A percentile compares a stretch with the other conserved stretches of the same genome.
phyloP scores from a whole-genome alignment of 495 filamentous ascomycete species.

The Amniculicola lignicola region DNA sequence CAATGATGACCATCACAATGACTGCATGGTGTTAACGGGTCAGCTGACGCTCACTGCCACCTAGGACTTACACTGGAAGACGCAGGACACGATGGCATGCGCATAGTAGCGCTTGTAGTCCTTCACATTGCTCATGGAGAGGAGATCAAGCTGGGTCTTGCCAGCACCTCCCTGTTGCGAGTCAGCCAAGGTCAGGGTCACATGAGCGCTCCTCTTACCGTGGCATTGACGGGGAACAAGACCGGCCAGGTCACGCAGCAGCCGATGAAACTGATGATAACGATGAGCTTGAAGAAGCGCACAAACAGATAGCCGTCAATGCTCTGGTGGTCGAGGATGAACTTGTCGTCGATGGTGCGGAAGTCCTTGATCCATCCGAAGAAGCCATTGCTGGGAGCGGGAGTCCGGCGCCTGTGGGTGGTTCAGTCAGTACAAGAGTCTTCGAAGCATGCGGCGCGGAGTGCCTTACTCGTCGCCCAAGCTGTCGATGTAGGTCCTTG shows the following conservation, averaged over 20 bases:
- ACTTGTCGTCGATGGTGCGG: conserved; percentile 75
- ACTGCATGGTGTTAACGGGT: conserved; percentile 37
- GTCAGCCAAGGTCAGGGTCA: background rate
- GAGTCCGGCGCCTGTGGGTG: conserved; percentile 16
- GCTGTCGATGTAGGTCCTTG: conserved; percentile 79
- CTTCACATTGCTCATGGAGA: conserved; percentile 71
- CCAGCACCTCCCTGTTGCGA: conserved; percentile 45
- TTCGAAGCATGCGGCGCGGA: background rate
- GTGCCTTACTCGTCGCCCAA: conserved; percentile 56
- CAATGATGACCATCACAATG: conserved; percentile 85
- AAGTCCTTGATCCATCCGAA: conserved; percentile 75
- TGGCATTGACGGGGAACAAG: conserved; percentile 47
- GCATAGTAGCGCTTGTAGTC: conserved; percentile 69
- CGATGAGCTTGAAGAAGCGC: conserved; percentile 43
- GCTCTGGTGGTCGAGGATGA: conserved; percentile 83
- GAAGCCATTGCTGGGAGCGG: conserved; percentile 62
- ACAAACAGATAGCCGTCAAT: conserved; percentile 62
- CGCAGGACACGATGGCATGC: conserved; percentile 64
- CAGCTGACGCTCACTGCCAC: background rate
- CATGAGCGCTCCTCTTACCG: conserved; percentile 18
- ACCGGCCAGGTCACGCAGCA: conserved; percentile 46
- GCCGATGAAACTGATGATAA: conserved; percentile 43
- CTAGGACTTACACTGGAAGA: conserved; percentile 58
- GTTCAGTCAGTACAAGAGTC: background rate
- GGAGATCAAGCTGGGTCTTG: conserved; percentile 67